Conservation (phyloP, 176 grass and related monocot species). For the Oryza officinalis region DNA sequence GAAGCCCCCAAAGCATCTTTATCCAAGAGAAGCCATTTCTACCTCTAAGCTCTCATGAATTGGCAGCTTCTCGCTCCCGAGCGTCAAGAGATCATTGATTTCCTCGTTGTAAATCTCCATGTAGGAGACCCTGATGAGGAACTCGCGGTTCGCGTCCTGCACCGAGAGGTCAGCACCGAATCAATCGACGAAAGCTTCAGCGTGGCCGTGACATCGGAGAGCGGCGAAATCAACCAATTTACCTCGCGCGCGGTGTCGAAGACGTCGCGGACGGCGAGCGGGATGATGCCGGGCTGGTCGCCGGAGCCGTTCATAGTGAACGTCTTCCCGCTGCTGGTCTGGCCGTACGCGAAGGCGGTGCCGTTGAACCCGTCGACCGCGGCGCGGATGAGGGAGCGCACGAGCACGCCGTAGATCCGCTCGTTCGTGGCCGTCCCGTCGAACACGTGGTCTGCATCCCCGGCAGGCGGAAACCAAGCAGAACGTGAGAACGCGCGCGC, state of each 20-base stretch:
- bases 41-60: conserved; percentile 93
- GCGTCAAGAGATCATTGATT: conserved; percentile 75
- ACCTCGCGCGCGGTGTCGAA: conserved; percentile 71
- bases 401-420: conserved; percentile 60
- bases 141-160: conserved; percentile 69
- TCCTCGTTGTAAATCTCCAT: conserved; percentile 99
- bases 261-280: conserved; percentile 70
- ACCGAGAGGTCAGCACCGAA: neutral
- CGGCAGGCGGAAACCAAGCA: neutral
- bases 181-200: neutral
- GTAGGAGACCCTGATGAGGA: conserved; percentile 92
- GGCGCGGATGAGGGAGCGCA: conserved; percentile 66
- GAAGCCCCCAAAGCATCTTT: neutral
- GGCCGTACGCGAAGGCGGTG: conserved; percentile 93
- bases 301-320: conserved; percentile 88
- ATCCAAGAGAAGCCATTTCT: conserved; percentile 1
- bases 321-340: conserved; percentile 96
- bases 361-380: conserved; percentile 87
- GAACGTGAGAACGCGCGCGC: neutral
- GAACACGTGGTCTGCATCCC: conserved; percentile 71
- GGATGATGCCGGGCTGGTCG: conserved; percentile 74
- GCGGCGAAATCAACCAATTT: neutral
- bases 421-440: conserved; percentile 60
- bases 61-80: conserved; percentile 66
- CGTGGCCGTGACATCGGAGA: too few relatives aligned